Evolutionary conservation across 495 filamentous ascomycete species (phyloP), one percentile per base, ranked within the genome.

Genomic region (Ramalina intermedia): DNA sequence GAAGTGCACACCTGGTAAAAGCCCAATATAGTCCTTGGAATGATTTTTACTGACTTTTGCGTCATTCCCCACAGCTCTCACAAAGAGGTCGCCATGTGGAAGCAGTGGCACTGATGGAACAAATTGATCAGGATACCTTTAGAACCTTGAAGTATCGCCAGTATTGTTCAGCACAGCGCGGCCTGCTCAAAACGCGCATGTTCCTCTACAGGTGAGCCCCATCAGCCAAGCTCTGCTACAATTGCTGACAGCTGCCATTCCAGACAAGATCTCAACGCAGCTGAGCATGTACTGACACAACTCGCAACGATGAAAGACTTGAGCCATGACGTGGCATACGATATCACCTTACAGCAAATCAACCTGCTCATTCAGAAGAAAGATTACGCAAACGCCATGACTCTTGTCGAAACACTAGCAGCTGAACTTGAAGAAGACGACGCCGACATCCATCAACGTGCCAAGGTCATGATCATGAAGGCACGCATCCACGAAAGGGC

Each of bases 111-210:
- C 72, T 68, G 35, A 70, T 96, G 49, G 79, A 89, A 47, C 64
- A 69, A n/a, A 64, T 89, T 41, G 71, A 81, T 41, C 67, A 68
- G 13, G 78, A 85, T 56, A 72, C 70, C 20, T 68, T 87, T n/a
- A 77, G 81, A 12, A 79, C 84, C 4, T 72, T 88, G 48, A 91
- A 85, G 61, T 70, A 81, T 13, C 79, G 81, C 55, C 87, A 94
- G 62, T 78, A 84, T 59, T 88, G 87, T 82, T 70, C 75, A 13
- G 75, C 76, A 27, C 87, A 82, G 60, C 74, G 79, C 4, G 84
- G 80, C 1, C 63, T 93, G 8, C 65, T 94, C 9, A 81, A 83
- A 58, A 65, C 93, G 9, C 76, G 73, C 56, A 71, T 76, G 46
- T 77, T 81, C 57, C 72, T 94, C 7, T 80, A 84, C 54, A 66